phyloP scores from a whole-genome alignment of 2,329 filamentous ascomycete genomes.

The Verticillium isaacii region DNA sequence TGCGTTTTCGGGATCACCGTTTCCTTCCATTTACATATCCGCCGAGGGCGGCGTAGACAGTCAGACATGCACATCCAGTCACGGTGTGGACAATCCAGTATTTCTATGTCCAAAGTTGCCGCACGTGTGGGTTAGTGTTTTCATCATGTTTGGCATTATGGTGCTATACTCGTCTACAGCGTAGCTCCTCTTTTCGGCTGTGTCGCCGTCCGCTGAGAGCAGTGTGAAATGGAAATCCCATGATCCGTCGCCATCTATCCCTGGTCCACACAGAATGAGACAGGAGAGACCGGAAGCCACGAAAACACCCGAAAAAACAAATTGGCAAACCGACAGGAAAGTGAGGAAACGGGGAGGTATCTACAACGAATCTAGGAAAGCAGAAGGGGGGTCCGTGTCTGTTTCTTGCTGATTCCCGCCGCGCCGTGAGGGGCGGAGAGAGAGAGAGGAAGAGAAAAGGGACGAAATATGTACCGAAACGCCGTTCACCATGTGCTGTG shows the following conservation, averaged over 20 bases:
- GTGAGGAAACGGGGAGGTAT: neutral
- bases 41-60: neutral
- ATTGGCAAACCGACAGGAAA: no score
- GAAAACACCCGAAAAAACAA: neutral
- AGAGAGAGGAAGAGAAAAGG: neutral
- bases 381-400: neutral
- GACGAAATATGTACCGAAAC: neutral
- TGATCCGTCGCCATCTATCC: neutral
- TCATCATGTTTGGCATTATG: neutral
- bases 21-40: neutral
- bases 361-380: neutral
- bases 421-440: no score
- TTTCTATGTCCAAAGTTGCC: neutral
- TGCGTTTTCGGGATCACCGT: neutral
- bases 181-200: neutral
- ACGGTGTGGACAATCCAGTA: neutral
- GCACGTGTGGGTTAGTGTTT: neutral
- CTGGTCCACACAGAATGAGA: no score
- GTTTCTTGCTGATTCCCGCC: neutral
- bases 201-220: neutral
- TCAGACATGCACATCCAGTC: neutral
- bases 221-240: neutral
- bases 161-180: neutral
- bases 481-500: constrained; percentile 21
- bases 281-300: neutral